These are phyloP conservation scores for Aspergillus haitiensis DNA, from an alignment of 495 filamentous ascomycete species.

Conservation along the genomic window DNA sequence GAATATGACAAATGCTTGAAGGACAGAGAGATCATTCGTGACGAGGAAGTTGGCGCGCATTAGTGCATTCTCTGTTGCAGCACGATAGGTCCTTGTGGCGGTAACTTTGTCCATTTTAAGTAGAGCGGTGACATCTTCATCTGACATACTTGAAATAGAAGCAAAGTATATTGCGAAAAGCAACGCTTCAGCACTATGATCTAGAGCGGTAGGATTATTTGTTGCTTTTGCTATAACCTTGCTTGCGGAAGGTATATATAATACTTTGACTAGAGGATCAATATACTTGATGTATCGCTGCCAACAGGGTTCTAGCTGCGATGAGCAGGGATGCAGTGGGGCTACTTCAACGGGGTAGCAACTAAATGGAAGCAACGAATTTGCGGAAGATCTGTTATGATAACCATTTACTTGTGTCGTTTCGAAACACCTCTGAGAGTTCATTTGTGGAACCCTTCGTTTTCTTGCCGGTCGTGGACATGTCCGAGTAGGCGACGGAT, in stretches of 20 bases:
- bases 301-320: conserved; percentile 10
- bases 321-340: conserved; percentile 5
- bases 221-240: conserved; percentile 3
- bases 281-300: conserved; percentile 9
- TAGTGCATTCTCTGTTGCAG: conserved; percentile 11
- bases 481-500: conserved; percentile 16
- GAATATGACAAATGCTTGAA: conserved; percentile 19
- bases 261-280: conserved; percentile 19
- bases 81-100: conserved; percentile 6
- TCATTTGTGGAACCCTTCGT: background rate
- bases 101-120: conserved; percentile 12
- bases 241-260: conserved; percentile 11
- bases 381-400: no score
- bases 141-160: conserved; percentile 12
- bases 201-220: background rate
- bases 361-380: conserved; percentile 5
- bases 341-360: background rate
- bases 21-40: conserved; percentile 7
- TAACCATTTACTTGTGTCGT: no score
- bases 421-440: no score
- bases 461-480: conserved; percentile 9
- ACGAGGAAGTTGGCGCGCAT: conserved; percentile 11
- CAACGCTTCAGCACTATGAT: conserved; percentile 8
- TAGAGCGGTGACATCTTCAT: background rate
- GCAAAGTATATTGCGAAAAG: conserved; percentile 18